Evolutionary conservation across 2,329 filamentous ascomycete species (phyloP).

Genomic region (Proliferodiscus dingleyae): DNA sequence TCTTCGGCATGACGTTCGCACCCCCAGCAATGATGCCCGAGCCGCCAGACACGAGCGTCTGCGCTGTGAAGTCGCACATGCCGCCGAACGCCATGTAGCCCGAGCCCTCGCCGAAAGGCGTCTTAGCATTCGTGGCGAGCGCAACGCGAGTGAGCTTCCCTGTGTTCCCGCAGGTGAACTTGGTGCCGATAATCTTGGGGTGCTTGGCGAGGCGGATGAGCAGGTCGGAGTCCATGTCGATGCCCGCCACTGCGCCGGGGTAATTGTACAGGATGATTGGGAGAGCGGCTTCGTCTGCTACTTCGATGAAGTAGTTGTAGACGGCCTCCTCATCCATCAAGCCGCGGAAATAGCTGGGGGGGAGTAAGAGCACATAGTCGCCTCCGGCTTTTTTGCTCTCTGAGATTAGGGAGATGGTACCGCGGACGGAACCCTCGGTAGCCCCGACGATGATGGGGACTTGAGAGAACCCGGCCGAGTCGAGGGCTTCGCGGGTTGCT

Average conservation of each 20-base stretch:
- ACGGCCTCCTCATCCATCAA: constrained; percentile 69
- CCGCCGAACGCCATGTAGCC: constrained; percentile 85
- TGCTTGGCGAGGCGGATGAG: constrained; percentile 75
- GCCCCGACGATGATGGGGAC: constrained; percentile 81
- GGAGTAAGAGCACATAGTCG: constrained; percentile 75
- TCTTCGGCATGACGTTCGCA: constrained; percentile 80
- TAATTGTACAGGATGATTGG: constrained; percentile 90
- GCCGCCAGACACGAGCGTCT: constrained; percentile 73
- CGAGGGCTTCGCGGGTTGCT: constrained; percentile 75
- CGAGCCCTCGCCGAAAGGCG: constrained; percentile 51
- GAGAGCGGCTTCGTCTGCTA: constrained; percentile 70
- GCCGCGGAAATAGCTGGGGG: constrained; percentile 77
- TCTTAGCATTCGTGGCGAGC: constrained; percentile 64
- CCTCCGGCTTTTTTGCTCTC: constrained; percentile 64
- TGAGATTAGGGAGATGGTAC: constrained; percentile 70
- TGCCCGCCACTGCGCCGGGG: constrained; percentile 77
- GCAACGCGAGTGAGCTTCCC: constrained; percentile 85
- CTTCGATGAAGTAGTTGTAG: constrained; percentile 57
- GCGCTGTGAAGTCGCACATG: constrained; percentile 81
- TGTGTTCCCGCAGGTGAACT: constrained; percentile 89
- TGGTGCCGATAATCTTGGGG: constrained; percentile 80
- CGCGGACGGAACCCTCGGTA: constrained; percentile 74
- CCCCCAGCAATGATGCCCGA: constrained; percentile 81
- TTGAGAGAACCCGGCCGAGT: constrained; percentile 69
- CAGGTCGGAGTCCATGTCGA: constrained; percentile 86